These are phyloP conservation scores for Candida smagusa DNA, from an alignment of 1,139 yeast genomes.

Conservation along the genomic window DNA sequence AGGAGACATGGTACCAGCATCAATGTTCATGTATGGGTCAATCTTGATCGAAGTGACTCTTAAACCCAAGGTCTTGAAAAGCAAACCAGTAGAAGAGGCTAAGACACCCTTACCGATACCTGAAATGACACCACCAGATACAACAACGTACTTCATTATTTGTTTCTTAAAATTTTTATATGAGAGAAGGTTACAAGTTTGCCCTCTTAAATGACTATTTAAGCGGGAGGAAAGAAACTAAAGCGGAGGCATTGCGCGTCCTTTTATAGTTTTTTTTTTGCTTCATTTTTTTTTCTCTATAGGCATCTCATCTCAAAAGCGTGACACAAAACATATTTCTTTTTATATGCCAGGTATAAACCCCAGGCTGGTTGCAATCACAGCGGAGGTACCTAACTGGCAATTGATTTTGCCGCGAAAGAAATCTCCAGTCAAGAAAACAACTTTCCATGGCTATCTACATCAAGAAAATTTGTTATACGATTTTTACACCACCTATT, in stretches of 20 bases:
- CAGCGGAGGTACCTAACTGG: constrained; percentile 13
- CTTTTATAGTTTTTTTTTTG: constrained; percentile 12
- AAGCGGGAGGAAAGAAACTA: constrained; percentile 46
- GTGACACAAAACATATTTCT: constrained; percentile 7
- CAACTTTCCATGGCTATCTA: not conserved
- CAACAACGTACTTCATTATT: constrained; percentile 95
- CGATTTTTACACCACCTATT: constrained; percentile 70
- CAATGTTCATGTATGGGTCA: constrained; percentile 98
- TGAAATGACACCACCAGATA: constrained; percentile 97
- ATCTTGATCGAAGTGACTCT: constrained; percentile 96
- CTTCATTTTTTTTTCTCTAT: not conserved
- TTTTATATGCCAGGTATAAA: constrained; percentile 29
- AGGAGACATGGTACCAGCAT: constrained; percentile 99
- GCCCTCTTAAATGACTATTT: constrained; percentile 48
- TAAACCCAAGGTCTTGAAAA: constrained; percentile 88
- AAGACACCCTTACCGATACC: constrained; percentile 99
- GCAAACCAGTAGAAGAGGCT: constrained; percentile 94
- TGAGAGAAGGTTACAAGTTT: constrained; percentile 11
- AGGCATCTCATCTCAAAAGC: constrained; percentile 4
- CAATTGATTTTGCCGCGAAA: constrained; percentile 7
- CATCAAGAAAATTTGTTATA: constrained; percentile 12
- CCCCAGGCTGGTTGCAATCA: constrained; percentile 12
- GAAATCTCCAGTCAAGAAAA: not conserved
- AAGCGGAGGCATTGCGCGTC: constrained; percentile 7
- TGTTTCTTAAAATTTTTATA: not conserved